Evolutionary conservation across 1,284 basidiomycete genomes (phyloP), one percentile per base, ranked within the genome.

Genomic region (Hymenochaete sp.): DNA sequence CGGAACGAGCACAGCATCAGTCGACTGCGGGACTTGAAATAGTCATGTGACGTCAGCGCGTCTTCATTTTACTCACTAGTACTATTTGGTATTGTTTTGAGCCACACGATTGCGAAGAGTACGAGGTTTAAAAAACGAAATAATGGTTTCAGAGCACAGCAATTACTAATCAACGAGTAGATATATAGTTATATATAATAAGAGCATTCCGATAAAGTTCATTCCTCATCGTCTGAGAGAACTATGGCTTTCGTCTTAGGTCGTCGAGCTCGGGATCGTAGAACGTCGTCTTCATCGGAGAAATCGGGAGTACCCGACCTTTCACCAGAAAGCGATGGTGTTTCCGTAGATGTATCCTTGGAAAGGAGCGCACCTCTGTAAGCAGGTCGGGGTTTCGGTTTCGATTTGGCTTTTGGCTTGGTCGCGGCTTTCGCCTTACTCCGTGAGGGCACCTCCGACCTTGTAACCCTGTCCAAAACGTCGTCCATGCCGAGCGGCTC

Each of bases 161-260:
- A 22, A 18, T 22, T 25, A 22, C 21, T 38, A 19, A 38, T 38
- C 18, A 13, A 13, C 9, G 18, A 10, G 16, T 18, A 9, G 9
- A 38, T 10, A 13, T 38, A 16, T 13, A 10, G 13, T 13, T 38
- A 38, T 39, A 26, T n/a, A 22, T 39, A 5, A 6, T 6, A n/a
- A n/a, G n/a, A n/a, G n/a, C n/a, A n/a, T n/a, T n/a, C n/a, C n/a
- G n/a, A n/a, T n/a, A n/a, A 19, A 3, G 21, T 31, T 25, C 29
- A 45, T 11, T 42, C 43, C 7, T 49, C 48, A 22, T 49, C 48
- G 26, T 49, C 48, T 4, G 41, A 43, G 16, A 44, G 25, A 13
- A 49, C 27, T 13, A 49, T 49, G 2, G 31, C 39, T 26, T 35
- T 47, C 11, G 45, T 41, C 27, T 37, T 47, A 10, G 45, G 28